These are phyloP conservation scores for Ceratobasidium sp. DNA, from an alignment of 1,284 basidiomycete genomes.

Conservation along the genomic window DNA sequence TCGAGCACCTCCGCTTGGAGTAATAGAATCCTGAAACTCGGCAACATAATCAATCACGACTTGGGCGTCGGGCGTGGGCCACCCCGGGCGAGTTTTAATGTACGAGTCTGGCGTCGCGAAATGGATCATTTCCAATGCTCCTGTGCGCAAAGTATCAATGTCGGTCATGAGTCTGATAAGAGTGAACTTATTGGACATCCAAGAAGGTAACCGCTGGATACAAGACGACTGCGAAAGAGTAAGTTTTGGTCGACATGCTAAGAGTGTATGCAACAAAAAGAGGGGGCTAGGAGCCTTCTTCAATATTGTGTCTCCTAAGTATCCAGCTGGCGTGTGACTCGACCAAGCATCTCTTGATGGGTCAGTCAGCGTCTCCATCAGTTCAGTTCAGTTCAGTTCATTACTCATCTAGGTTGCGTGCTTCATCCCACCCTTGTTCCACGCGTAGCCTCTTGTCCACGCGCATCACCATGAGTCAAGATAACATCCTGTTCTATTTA, in stretches of 20 bases:
- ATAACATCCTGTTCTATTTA: slow-evolving; percentile 29
- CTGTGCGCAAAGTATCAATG: slow-evolving; percentile 2
- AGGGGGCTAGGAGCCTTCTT: neutral
- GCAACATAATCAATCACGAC: slow-evolving; percentile 45
- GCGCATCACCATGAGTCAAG: neutral
- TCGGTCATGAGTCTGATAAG: neutral
- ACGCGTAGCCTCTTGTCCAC: neutral
- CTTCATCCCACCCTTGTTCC: neutral
- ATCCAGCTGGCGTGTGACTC: slow-evolving; percentile 2
- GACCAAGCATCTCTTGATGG: neutral
- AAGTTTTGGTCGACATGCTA: slow-evolving; percentile 9
- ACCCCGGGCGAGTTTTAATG: slow-evolving; percentile 19
- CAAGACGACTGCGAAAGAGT: slow-evolving; percentile 23
- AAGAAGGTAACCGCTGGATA: slow-evolving; percentile 18
- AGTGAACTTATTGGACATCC: slow-evolving; percentile 24
- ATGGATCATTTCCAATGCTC: slow-evolving; percentile 24
- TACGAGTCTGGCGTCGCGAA: slow-evolving; percentile 22
- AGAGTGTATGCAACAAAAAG: neutral
- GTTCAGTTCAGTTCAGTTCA: neutral
- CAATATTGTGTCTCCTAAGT: neutral
- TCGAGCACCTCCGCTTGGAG: slow-evolving; percentile 31
- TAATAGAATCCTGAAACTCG: slow-evolving; percentile 20
- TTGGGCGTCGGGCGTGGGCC: slow-evolving; percentile 24
- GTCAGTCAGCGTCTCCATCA: slow-evolving; percentile 8
- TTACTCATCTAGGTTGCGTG: neutral